Base-by-base conservation (phyloP, 1,284 basidiomycete species). In the Leccinum pachyderme region DNA sequence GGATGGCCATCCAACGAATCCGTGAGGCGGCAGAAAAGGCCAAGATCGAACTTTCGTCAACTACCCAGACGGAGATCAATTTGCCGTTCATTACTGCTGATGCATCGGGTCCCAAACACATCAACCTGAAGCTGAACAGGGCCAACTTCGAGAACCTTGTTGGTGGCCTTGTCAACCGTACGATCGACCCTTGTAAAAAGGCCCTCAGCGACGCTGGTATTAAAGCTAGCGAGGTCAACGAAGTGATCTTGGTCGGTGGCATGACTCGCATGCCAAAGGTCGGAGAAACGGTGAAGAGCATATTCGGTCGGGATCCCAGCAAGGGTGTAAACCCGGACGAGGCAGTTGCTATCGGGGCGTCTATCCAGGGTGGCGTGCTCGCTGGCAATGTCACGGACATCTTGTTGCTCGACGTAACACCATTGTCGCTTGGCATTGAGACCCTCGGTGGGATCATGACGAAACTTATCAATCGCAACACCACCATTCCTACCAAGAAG, bases 391-490 rank as follows among this genome's bases (percentile, higher is more conserved):
- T 98, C 59, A 97, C 93, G 51, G 95, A 98, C 72, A 95, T 99
- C 64, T 82, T 99, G 13, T 84, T 99, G 44, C 86, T 99, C 60
- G 95, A 98, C 70, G 95, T 98, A 54, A 98, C 95, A 25, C 95
- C 95, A 41, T 81, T 96, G 1, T 95, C 94, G 0, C 88, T 96
- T 61, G 93, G 93, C 81, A 96, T 97, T 64, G 92, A 97, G 79
- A 98, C 96, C 7, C 91, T 98, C 58, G 96, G 96, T 68, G 96
- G 96, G 73, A 98, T 99, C 76, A 98, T 98, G 91, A 98, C 96
- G 60, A 91, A 92, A 73, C 82, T 94, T 51, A 95, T 95, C 76
- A 89, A 86, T 73, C 90, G 96, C 60, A 99, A 99, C 81, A 99
- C 96, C 18, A 98, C 96, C 59, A 98, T 98, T 76, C 96, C 96